Base-by-base conservation (phyloP, 768 basidiomycete genomes). In the Rhodotorula paludigena region DNA sequence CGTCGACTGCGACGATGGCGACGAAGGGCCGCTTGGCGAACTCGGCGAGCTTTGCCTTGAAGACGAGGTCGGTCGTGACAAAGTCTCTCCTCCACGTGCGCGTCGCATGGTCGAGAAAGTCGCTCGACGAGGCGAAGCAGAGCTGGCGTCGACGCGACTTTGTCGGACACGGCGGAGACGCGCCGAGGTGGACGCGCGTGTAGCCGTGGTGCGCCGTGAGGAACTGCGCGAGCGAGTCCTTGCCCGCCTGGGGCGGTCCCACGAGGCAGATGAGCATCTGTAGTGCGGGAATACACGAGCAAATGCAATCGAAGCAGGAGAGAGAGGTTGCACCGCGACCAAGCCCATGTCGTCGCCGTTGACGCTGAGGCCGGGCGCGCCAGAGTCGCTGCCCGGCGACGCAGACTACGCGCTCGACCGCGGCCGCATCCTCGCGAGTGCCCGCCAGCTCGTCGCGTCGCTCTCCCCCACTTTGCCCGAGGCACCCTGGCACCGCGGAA, bases 21-120 rank as follows among this genome's bases (percentile, higher is more conserved):
- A 96, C 92, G 77, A 92, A 98, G 0, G 96, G 96, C 25, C 96
- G 81, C 75, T 86, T 92, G 42, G 84, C 77, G 75, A 96, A 97
- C 56, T 82, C 79, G 66, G 84, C 83, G 42, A 98, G 80, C 23
- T 85, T 78, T 6, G 81, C 79, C 36, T 80, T 79, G 2, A 83
- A 85, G 48, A 77, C 76, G 30, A 93, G 77, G 76, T 90, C 88
- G n/a, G 81, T 79, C 0, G 92, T 94, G 38, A 97, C 91, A 73
- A 87, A 91, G 74, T 89, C 81, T 12, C 81, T 77, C 51, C 82
- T 83, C 94, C 94, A 99, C 70, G 89, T 83, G 68, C 80, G 82
- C 2, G 96, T 98, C 25, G 87, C 86, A 76, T 87, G 83, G 69
- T 85, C 81, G 52, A 98, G 82, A 51, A 97, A 78, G 14, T 82